Percentiles rank a stretch among this genome's conserved stretches.
These are phyloP conservation scores for Physaria fendleri DNA, from an alignment of 345 rosid species.

Conservation along the genomic window DNA sequence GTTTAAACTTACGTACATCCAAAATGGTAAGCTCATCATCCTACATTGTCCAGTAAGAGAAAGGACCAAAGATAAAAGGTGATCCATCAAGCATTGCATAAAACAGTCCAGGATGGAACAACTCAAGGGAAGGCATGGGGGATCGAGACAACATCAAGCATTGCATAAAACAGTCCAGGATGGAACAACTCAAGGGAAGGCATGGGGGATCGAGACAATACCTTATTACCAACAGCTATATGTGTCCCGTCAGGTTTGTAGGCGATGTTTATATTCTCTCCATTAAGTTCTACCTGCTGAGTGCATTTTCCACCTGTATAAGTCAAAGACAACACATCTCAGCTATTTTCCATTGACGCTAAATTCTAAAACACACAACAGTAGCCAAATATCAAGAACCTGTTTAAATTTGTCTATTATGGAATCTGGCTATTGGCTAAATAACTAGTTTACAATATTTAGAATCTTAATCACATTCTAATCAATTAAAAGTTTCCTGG, in stretches of 20 bases:
- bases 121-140: slow-evolving; percentile 7
- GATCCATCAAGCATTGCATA: slow-evolving; percentile 19
- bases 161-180: slow-evolving; percentile 5
- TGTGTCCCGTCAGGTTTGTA: slow-evolving; percentile 93
- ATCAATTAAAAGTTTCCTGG: neutral
- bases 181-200: slow-evolving; percentile 5
- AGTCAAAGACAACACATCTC: slow-evolving; percentile 8
- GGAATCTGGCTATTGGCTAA: neutral
- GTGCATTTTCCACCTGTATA: slow-evolving; percentile 89
- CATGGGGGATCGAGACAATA: slow-evolving; percentile 31
- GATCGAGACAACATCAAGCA: slow-evolving; percentile 51
- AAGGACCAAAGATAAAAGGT: neutral
- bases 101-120: neutral
- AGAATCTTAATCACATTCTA: neutral
- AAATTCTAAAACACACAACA: neutral
- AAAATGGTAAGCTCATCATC: slow-evolving; percentile 92
- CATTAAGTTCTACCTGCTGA: slow-evolving; percentile 91
- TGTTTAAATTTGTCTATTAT: neutral
- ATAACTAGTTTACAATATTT: neutral
- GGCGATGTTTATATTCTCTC: slow-evolving; percentile 96
- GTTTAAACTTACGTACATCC: slow-evolving; percentile 96
- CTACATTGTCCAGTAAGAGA: slow-evolving; percentile 32
- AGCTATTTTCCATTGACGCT: neutral
- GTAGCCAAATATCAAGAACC: neutral
- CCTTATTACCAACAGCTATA: slow-evolving; percentile 95